Conservation (phyloP, 2,329 filamentous ascomycete genomes). For the Penicillium hesseltinei region DNA sequence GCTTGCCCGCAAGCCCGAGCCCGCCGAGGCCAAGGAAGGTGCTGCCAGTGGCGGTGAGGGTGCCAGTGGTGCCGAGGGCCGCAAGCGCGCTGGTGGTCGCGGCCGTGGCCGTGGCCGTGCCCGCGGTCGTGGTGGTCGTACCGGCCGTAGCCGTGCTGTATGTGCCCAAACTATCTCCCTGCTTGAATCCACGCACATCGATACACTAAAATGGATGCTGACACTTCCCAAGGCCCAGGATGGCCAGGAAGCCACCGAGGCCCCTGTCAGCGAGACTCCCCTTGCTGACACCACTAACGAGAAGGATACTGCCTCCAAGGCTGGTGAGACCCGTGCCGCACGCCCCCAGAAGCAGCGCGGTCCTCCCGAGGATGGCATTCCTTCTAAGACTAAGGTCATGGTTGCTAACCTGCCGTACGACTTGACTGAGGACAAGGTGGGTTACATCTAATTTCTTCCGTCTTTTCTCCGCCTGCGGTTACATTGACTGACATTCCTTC, state of each 20-base stretch:
- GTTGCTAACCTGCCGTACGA: slow-evolving; percentile 99
- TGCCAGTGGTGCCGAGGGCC: slow-evolving; percentile 63
- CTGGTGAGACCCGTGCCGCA: slow-evolving; percentile 47
- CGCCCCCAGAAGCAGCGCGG: slow-evolving; percentile 77
- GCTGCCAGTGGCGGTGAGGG: slow-evolving; percentile 71
- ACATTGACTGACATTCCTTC: slow-evolving; percentile 25
- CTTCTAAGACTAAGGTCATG: slow-evolving; percentile 99
- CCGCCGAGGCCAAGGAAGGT: slow-evolving; percentile 75
- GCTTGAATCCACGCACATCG: not conserved
- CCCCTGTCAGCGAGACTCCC: slow-evolving; percentile 49
- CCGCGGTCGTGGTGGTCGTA: slow-evolving; percentile 65
- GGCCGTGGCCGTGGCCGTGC: slow-evolving; percentile 64
- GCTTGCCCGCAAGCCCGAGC: slow-evolving; percentile 95
- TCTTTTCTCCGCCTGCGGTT: not conserved
- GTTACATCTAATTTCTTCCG: slow-evolving; percentile 22
- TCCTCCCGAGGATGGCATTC: slow-evolving; percentile 92
- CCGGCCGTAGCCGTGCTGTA: slow-evolving; percentile 62
- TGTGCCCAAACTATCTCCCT: slow-evolving; percentile 27
- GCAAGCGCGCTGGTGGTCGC: slow-evolving; percentile 61
- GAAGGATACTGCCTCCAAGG: slow-evolving; percentile 32
- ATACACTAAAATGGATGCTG: slow-evolving; percentile 3
- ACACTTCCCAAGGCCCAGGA: slow-evolving; percentile 20
- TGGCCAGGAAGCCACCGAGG: slow-evolving; percentile 29
- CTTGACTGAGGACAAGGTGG: slow-evolving; percentile 92
- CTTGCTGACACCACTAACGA: slow-evolving; percentile 60